Base-by-base conservation (phyloP, 495 filamentous ascomycete species). In the Friedmanniomyces simplex region DNA sequence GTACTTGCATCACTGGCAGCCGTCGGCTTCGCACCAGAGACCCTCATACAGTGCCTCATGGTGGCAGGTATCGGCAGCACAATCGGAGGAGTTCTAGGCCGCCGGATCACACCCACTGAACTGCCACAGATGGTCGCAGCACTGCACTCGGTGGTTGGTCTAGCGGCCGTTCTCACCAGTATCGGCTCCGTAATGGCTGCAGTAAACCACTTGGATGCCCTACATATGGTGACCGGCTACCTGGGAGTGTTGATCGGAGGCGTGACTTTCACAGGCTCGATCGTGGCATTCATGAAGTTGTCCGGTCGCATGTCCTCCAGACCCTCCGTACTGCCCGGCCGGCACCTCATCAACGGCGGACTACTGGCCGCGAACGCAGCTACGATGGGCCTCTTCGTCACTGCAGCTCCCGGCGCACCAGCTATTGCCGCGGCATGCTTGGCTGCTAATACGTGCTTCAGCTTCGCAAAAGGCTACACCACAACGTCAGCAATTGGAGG, bases 41-140 rank as follows among this genome's bases (percentile, higher is more conserved):
- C 85, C 0, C 69, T 91, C 59, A 74, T 82, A 0, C 87, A 91
- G 64, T 88, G 88, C 57, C 81, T 77, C 37, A 75, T 71, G 2
- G 80, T 91, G n/a, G 87, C 86, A 22, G 78, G 79, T 20, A 67
- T 84, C 21, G 87, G 86, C 39, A 77, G 79, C 26, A 59, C 88
- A 26, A 58, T 79, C 51, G 78, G 74, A 72, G 67, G 58, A 32
- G 58, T 87, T 59, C 87, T 91, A 60, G 87, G 87, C n/a, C 84
- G 86, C 57, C 79, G 86, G 51, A 90, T 89, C 55, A 89, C 86
- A 5, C 83, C 86, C 8, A 90, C 86, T 14, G 84, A 86, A 55
- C 77, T 91, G 34, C 87, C 87, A 2, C 87, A 90, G 65, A 91
- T 86, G 0, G 85, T 90, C 2, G 87, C 87, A 16, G 86, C 86